Conservation (phyloP, 164 flowering plant genomes). For the Stephania cephalantha region DNA sequence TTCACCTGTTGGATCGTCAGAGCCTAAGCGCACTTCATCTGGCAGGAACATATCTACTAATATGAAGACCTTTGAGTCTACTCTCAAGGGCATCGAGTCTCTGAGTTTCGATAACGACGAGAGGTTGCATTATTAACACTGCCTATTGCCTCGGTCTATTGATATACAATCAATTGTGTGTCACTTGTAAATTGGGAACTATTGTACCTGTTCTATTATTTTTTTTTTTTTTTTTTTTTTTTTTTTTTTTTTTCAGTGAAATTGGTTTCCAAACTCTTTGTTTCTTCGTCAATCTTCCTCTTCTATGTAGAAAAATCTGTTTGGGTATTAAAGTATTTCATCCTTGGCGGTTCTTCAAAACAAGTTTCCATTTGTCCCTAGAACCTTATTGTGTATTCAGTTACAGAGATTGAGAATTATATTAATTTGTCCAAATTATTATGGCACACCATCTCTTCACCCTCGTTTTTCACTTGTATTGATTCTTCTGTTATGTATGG, state of each 20-base stretch:
- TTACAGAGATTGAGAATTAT: background rate
- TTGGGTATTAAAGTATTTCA: background rate
- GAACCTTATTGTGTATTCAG: background rate
- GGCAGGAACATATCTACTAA: constrained; percentile 37
- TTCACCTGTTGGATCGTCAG: constrained; percentile 60
- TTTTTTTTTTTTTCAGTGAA: background rate
- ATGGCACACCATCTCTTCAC: background rate
- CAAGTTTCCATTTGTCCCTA: background rate
- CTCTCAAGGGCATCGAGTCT: constrained; percentile 72
- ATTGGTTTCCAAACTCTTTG: background rate
- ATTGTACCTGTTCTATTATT: constrained; percentile 13
- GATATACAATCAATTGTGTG: background rate
- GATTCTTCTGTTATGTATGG: background rate
- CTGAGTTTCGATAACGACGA: constrained; percentile 67
- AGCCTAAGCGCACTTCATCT: constrained; percentile 52
- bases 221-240: background rate
- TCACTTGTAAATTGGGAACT: constrained; percentile 24
- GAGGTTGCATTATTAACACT: constrained; percentile 40
- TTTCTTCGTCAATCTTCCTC: background rate
- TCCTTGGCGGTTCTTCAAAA: background rate
- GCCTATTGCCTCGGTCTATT: constrained; percentile 15
- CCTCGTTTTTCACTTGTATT: background rate
- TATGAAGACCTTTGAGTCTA: constrained; percentile 54
- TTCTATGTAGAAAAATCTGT: background rate
- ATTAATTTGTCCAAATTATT: background rate